phyloP scores from a whole-genome alignment of 2,329 filamentous ascomycete genomes.

The Ramularia collo-cygni region DNA sequence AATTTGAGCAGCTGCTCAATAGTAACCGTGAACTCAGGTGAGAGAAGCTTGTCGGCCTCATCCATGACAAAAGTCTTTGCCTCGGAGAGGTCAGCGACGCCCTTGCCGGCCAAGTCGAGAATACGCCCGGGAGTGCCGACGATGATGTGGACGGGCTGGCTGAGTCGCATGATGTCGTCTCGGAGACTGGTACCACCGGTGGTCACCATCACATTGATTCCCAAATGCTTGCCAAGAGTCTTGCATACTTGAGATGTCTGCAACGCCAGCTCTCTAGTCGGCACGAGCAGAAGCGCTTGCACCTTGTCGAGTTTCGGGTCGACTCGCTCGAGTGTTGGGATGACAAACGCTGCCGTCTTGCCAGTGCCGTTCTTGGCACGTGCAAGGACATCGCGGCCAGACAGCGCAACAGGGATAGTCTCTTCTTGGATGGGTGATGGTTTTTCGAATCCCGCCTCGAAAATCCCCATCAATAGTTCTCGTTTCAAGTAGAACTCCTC shows the following conservation, averaged over 20 bases:
- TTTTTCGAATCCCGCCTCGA: slow-evolving; percentile 97
- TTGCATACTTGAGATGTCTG: slow-evolving; percentile 99
- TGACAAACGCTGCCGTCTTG: slow-evolving; percentile 97
- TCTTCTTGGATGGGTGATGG: slow-evolving; percentile 99
- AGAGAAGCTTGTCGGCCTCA: slow-evolving; percentile 95
- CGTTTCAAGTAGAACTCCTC: slow-evolving; percentile 95
- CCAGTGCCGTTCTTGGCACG: slow-evolving; percentile 98
- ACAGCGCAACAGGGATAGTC: slow-evolving; percentile 92
- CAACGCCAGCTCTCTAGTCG: slow-evolving; percentile 91
- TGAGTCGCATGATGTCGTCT: slow-evolving; percentile 92
- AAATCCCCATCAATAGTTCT: slow-evolving; percentile 96
- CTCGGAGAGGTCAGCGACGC: slow-evolving; percentile 89
- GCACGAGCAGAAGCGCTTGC: slow-evolving; percentile 91
- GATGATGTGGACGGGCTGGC: slow-evolving; percentile 92
- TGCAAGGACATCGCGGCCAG: slow-evolving; percentile 89
- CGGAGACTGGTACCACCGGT: slow-evolving; percentile 92
- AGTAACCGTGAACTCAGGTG: slow-evolving; percentile 91
- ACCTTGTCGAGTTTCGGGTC: slow-evolving; percentile 96
- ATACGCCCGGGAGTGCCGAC: slow-evolving; percentile 96
- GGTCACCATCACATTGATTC: slow-evolving; percentile 98
- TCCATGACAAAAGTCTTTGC: slow-evolving; percentile 99
- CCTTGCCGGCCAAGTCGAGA: slow-evolving; percentile 91
- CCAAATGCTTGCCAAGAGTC: slow-evolving; percentile 92
- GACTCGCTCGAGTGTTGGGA: slow-evolving; percentile 88
- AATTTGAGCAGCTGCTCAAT: slow-evolving; percentile 94